phyloP scores from a whole-genome alignment of 1,139 yeast genomes.

The Pichia cactophila region DNA sequence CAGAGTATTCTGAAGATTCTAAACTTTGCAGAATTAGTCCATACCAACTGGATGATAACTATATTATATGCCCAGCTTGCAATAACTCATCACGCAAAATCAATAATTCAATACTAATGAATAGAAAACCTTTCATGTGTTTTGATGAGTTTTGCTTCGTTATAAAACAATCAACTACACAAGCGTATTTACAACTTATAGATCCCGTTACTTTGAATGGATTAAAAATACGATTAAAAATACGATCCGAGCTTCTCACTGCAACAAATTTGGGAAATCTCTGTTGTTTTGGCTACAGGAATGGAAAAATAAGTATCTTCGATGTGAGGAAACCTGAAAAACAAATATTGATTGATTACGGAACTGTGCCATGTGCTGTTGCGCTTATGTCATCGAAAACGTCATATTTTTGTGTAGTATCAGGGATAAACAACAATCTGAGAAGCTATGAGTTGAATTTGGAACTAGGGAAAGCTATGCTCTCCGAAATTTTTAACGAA shows the following conservation, averaged over 20 bases:
- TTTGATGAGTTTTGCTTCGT: not conserved
- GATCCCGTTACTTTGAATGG: not conserved
- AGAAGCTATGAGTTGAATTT: conserved; percentile 5
- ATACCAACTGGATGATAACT: not conserved
- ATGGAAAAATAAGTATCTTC: conserved; percentile 3
- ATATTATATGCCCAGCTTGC: not conserved
- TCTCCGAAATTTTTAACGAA: conserved; percentile 3
- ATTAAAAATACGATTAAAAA: not conserved
- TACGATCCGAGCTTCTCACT: not conserved
- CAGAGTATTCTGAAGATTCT: not conserved
- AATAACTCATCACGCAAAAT: not conserved
- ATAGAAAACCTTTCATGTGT: not conserved
- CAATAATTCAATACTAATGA: not conserved
- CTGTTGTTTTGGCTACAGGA: conserved; percentile 3
- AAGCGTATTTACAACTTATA: not conserved
- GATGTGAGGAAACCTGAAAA: not conserved
- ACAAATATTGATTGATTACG: not conserved
- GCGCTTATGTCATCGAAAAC: not conserved
- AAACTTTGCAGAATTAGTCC: not conserved
- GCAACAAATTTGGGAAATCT: not conserved
- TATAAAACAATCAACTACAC: not conserved
- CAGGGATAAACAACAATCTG: conserved; percentile 6
- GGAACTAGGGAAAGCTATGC: not conserved
- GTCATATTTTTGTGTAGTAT: conserved; percentile 4
- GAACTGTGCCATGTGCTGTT: conserved; percentile 6